Percentiles rank a stretch among this genome's conserved stretches.
These are phyloP conservation scores for Gillenia trifoliata DNA, from an alignment of 306 rosid genomes.

Conservation along the genomic window DNA sequence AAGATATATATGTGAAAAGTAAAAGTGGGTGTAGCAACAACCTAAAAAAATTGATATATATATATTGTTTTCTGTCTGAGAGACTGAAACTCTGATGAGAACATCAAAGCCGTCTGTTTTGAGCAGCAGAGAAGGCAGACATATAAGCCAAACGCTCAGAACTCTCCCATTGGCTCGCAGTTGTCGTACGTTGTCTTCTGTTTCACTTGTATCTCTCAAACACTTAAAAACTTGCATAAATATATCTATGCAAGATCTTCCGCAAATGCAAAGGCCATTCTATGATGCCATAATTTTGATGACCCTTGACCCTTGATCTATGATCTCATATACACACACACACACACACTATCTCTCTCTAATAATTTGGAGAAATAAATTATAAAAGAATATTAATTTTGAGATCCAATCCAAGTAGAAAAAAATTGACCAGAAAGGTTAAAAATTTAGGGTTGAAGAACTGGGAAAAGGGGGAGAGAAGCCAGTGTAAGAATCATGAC, in stretches of 20 bases:
- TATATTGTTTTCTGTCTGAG: constrained; percentile 20
- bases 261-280: constrained; percentile 37
- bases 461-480: constrained; percentile 27
- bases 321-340: not conserved
- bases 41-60: too few relatives aligned
- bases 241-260: constrained; percentile 46
- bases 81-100: constrained; percentile 35
- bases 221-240: constrained; percentile 38
- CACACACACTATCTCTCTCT: not conserved
- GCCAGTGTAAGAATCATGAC: constrained; percentile 51
- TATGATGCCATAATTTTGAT: constrained; percentile 16
- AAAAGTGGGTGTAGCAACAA: too few relatives aligned
- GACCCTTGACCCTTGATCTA: not conserved
- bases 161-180: constrained; percentile 57
- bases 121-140: constrained; percentile 24
- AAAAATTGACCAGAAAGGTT: constrained; percentile 3
- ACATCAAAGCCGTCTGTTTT: constrained; percentile 64
- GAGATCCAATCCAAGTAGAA: not conserved
- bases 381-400: constrained; percentile 30
- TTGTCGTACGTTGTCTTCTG: constrained; percentile 38
- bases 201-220: constrained; percentile 16
- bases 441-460: constrained; percentile 39
- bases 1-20: too few relatives aligned
- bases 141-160: constrained; percentile 54
- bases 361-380: not conserved